Percentiles rank a stretch among this genome's conserved stretches.
phyloP scores from a whole-genome alignment of 139 green algal species.

The Parachlorella kessleri region DNA sequence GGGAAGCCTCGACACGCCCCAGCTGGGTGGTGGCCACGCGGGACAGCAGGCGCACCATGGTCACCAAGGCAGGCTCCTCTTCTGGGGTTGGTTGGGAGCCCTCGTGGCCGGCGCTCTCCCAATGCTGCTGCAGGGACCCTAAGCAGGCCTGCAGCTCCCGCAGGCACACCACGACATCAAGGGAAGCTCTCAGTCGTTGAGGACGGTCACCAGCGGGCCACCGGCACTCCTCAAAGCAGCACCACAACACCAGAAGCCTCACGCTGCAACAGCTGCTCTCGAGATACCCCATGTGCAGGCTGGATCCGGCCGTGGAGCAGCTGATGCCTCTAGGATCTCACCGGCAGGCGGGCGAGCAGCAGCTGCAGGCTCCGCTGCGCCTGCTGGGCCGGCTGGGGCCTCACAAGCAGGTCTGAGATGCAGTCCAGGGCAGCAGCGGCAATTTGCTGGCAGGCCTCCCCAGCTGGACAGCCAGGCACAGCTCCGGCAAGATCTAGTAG shows the following conservation, averaged over 20 bases:
- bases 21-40: conserved; percentile 12
- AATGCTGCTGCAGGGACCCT: conserved; percentile 13
- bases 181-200: neutral
- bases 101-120: neutral
- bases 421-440: conserved; percentile 19
- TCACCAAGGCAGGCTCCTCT: conserved; percentile 9
- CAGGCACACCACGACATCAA: neutral
- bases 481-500: neutral
- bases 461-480: neutral
- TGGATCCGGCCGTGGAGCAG: neutral
- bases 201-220: neutral
- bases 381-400: neutral
- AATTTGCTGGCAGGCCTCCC: neutral
- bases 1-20: neutral
- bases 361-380: conserved; percentile 10
- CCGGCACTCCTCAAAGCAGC: neutral
- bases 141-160: neutral
- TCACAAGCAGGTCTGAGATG: conserved; percentile 1
- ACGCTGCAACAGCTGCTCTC: too few species aligned
- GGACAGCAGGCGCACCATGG: conserved; percentile 17
- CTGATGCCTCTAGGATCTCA: neutral
- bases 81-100: neutral
- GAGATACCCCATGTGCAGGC: neutral
- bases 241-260: neutral
- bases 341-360: conserved; percentile 23